Conservation (phyloP, 2,329 filamentous ascomycete genomes). For the Xylogone sp. region DNA sequence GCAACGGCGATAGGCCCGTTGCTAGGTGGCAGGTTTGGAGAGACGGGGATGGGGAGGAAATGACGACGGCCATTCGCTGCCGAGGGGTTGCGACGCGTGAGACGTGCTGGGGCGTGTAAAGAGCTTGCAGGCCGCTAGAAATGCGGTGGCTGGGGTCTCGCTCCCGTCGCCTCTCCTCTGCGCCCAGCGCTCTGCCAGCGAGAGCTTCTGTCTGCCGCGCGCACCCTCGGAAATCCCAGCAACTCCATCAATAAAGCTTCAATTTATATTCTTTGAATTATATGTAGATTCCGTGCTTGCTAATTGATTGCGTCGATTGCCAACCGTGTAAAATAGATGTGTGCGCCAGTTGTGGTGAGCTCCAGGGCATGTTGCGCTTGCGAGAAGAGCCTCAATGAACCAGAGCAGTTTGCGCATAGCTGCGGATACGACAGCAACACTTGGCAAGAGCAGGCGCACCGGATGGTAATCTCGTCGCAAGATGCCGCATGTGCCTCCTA, state of each 20-base stretch:
- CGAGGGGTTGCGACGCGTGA: slow-evolving; percentile 1
- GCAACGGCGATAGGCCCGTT: slow-evolving; percentile 6
- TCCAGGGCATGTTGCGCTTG: background rate
- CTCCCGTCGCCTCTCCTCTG: background rate
- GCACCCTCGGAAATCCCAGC: background rate
- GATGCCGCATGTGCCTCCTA: background rate
- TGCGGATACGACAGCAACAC: background rate
- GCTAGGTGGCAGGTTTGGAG: background rate
- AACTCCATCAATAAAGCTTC: background rate
- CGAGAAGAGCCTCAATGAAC: background rate
- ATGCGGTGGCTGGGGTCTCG: background rate
- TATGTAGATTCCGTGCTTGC: background rate
- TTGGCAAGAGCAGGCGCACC: background rate
- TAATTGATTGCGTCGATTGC: background rate
- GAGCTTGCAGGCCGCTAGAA: slow-evolving; percentile 16
- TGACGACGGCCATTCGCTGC: background rate
- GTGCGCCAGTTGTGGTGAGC: background rate
- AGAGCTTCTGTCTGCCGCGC: background rate
- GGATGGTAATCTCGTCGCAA: background rate
- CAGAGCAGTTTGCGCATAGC: background rate
- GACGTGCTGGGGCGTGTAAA: slow-evolving; percentile 12
- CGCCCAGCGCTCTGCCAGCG: background rate
- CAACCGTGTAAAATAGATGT: background rate
- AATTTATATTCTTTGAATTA: background rate
- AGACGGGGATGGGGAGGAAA: background rate